Base-by-base conservation (phyloP, 225 moss, liverwort and hornwort species). In the Takakia lepidozioides region DNA sequence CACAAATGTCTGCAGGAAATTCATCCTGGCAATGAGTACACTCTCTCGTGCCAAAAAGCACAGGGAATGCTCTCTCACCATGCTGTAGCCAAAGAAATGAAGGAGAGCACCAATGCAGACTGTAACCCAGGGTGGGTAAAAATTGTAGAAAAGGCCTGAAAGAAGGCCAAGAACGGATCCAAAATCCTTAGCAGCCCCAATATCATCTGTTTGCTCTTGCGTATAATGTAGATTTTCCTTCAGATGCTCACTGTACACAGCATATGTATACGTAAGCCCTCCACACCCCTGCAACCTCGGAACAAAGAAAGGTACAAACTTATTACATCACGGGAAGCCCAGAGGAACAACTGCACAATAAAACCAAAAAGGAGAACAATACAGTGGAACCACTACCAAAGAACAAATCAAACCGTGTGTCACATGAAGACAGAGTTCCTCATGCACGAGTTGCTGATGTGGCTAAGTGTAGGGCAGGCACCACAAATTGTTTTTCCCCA, bases 181-280 rank as follows among this genome's bases (percentile, higher is more conserved):
- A 34, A 81, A 72, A 48, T 81, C 81, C 51, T 81, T 81, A 19
- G 76, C 81, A 54, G 75, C 76, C 46, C 81, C 81, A 35, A 81
- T 56, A 16, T 76, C 76, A 43, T 81, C 76, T 27, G 64, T 81
- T 52, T 81, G 68, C 56, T 81, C 81, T 75, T 81, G 81, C 18
- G 67, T 65, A 37, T 81, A 81, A 51, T 75, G 80, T 3, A 76
- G 67, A 8, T 68, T 64, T 24, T 48, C 57, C 43, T 81, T 81
- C 56, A 81, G 58, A 51, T 81, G 81, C 52, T 68, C 81, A 66
- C 76, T 81, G 25, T 81, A 81, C 45, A 81, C 61, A 43, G 81
- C 76, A 32, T 76, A 81, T 3, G 81, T 81, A 52, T 81, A 81
- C 0, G 72, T 72, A 32, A 81, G 68, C 10, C 81, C 81, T 3